A percentile compares a stretch with the other conserved stretches of the same genome.
phyloP scores from a whole-genome alignment of 305 asterid genomes.

The Fraxinus paxiana region DNA sequence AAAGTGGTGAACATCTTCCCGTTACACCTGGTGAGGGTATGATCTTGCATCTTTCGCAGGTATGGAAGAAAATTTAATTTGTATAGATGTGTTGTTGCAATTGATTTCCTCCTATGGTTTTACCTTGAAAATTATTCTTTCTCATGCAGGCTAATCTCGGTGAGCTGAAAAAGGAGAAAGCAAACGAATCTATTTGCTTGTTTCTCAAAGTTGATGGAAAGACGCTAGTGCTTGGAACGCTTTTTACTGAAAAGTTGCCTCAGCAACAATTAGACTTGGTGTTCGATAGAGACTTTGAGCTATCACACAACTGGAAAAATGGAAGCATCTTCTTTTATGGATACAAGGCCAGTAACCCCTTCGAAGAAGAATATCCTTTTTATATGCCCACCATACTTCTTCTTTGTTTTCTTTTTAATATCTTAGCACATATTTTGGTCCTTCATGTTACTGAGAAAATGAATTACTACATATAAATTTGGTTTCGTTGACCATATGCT shows the following conservation, averaged over 20 bases:
- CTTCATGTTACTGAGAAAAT: neutral
- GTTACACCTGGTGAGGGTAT: slow-evolving; percentile 52
- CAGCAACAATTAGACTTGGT: slow-evolving; percentile 81
- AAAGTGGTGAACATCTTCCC: slow-evolving; percentile 48
- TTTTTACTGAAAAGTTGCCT: slow-evolving; percentile 66
- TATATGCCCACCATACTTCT: neutral
- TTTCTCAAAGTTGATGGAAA: slow-evolving; percentile 49
- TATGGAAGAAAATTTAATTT: slow-evolving; percentile 11
- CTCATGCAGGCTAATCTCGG: slow-evolving; percentile 65
- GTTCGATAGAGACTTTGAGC: slow-evolving; percentile 58
- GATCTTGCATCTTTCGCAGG: slow-evolving; percentile 90
- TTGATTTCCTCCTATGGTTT: neutral
- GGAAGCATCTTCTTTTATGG: slow-evolving; percentile 75
- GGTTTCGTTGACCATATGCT: slow-evolving; percentile 34
- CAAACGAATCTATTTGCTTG: slow-evolving; percentile 44
- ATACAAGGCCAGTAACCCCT: slow-evolving; percentile 52
- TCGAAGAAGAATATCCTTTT: slow-evolving; percentile 68
- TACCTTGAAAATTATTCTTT: neutral
- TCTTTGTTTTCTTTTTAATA: neutral
- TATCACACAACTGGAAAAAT: slow-evolving; percentile 77
- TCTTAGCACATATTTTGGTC: neutral
- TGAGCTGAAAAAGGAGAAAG: slow-evolving; percentile 59
- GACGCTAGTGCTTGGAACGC: slow-evolving; percentile 77
- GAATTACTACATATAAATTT: neutral
- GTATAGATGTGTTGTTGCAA: neutral